Percentiles rank a stretch among this genome's conserved stretches.
Conservation (phyloP, 768 basidiomycete genomes). For the Boletus sp. region DNA sequence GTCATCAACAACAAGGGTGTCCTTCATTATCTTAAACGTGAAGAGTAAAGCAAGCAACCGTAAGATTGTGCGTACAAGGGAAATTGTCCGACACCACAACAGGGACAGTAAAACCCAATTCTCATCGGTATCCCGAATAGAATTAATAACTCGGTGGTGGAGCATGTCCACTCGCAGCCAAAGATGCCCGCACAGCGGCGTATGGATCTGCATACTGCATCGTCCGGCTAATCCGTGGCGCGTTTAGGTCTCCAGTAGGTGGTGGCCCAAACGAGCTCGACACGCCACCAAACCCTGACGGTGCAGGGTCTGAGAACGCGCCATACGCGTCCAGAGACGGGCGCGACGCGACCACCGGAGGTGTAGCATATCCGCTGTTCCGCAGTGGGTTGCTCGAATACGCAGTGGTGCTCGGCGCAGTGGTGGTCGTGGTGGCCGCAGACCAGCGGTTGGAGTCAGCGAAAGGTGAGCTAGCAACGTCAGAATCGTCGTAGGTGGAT, state of each 20-base stretch:
- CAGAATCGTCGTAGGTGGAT: conserved; percentile 25
- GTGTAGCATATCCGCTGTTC: conserved; percentile 27
- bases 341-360: conserved; percentile 40
- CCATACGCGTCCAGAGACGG: conserved; percentile 86
- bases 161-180: conserved; percentile 35
- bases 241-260: conserved; percentile 28
- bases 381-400: conserved; percentile 21
- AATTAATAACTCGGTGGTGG: conserved; percentile 52
- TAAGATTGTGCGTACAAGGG: conserved; percentile 13
- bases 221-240: conserved; percentile 71
- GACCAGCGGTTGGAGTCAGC: conserved; percentile 52
- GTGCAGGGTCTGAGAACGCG: conserved; percentile 85
- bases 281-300: conserved; percentile 60
- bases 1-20: conserved; percentile 8
- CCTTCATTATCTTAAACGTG: conserved; percentile 10
- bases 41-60: conserved; percentile 2
- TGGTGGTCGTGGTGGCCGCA: conserved; percentile 27
- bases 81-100: conserved; percentile 3
- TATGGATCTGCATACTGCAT: conserved; percentile 95
- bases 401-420: conserved; percentile 24
- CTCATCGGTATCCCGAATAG: conserved; percentile 49
- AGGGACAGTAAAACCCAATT: neutral
- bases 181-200: conserved; percentile 68
- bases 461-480: conserved; percentile 40
- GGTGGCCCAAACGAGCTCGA: conserved; percentile 35